A percentile compares a stretch with the other conserved stretches of the same genome.
Conservation (phyloP, 257 asterid species). For the Solanum chiquidenum region DNA sequence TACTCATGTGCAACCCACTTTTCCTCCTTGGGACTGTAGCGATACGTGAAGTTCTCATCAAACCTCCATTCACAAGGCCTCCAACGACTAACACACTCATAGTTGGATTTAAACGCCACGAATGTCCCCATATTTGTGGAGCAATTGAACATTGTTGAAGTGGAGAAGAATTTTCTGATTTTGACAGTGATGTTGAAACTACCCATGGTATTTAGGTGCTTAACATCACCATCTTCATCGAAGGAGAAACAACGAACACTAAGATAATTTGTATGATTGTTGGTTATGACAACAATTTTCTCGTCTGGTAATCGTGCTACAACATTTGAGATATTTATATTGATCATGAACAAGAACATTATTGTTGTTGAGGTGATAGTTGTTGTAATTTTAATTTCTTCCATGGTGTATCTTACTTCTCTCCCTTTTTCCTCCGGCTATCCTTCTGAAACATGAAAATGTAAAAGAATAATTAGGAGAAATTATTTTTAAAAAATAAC, state of each 20-base stretch:
- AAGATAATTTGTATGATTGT: slow-evolving; percentile 52
- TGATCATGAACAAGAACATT: neutral
- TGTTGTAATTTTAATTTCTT: neutral
- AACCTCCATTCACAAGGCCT: slow-evolving; percentile 49
- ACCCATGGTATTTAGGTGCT: slow-evolving; percentile 30
- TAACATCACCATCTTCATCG: slow-evolving; percentile 9
- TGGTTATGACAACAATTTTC: slow-evolving; percentile 25
- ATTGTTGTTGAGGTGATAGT: neutral
- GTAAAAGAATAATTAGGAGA: neutral
- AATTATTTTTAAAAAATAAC: neutral
- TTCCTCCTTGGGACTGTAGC: slow-evolving; percentile 3
- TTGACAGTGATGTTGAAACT: slow-evolving; percentile 13
- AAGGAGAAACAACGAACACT: slow-evolving; percentile 62
- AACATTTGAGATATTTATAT: neutral
- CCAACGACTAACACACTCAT: slow-evolving; percentile 8
- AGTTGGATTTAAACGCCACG: slow-evolving; percentile 31
- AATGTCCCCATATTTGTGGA: slow-evolving; percentile 78
- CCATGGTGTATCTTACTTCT: neutral
- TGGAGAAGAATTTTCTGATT: slow-evolving; percentile 19
- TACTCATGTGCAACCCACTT: slow-evolving; percentile 28
- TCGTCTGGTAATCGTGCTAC: neutral
- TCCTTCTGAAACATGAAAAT: neutral
- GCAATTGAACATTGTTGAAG: slow-evolving; percentile 49
- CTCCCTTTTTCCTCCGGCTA: neutral
- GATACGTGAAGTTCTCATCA: slow-evolving; percentile 36